Percentiles rank a stretch among this genome's conserved stretches.
Conservation (phyloP, 331 rosid genomes). For the Malus hybrid region DNA sequence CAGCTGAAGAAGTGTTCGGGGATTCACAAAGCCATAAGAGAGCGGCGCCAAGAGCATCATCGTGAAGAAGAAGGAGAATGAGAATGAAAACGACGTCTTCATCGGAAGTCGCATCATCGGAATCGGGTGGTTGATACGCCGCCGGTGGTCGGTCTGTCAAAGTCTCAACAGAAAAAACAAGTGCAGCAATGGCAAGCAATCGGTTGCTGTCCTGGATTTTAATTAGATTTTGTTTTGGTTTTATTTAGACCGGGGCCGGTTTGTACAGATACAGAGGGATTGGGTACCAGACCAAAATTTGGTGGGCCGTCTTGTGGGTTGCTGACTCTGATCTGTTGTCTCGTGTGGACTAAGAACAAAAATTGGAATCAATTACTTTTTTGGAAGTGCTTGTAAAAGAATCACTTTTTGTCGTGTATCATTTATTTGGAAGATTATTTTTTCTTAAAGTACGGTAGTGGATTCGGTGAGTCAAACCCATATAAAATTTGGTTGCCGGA, state of each 20-base stretch:
- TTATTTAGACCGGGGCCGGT: not conserved
- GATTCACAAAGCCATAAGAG: slow-evolving; percentile 12
- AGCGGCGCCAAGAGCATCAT: slow-evolving; percentile 12
- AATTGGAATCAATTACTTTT: no score
- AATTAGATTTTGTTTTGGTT: no score
- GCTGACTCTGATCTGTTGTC: not conserved
- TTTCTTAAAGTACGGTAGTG: no score
- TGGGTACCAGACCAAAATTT: not conserved
- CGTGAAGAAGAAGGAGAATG: not conserved
- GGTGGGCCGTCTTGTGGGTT: not conserved
- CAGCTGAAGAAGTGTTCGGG: slow-evolving; percentile 19
- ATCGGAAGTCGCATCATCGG: not conserved
- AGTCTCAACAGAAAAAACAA: not conserved
- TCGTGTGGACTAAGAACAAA: not conserved
- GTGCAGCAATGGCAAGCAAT: no score
- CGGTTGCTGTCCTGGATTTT: no score
- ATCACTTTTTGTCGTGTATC: no score
- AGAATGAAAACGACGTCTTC: slow-evolving; percentile 2
- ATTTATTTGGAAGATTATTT: no score
- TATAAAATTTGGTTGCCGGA: accelerated
- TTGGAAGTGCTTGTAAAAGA: no score
- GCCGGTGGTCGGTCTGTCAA: not conserved
- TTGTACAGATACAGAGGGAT: not conserved
- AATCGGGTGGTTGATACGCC: not conserved
- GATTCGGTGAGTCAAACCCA: no score